These are phyloP conservation scores for Zygosaccharomyces pseudobailii DNA, from an alignment of 1,139 yeast species.

Conservation along the genomic window DNA sequence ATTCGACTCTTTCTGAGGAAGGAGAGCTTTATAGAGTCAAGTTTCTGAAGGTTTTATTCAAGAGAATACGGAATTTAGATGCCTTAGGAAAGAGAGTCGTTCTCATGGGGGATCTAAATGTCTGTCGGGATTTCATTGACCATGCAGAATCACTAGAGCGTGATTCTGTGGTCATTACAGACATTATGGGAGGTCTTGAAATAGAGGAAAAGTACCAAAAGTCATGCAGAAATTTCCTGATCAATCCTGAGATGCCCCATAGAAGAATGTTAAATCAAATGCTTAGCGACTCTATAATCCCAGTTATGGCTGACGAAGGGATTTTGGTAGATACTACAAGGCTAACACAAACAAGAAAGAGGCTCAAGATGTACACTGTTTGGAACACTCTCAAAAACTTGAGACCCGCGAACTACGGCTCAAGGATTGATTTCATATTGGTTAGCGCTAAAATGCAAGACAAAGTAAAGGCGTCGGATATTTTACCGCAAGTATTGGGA, in stretches of 20 bases:
- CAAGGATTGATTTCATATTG: slow-evolving; percentile 77
- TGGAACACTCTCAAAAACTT: slow-evolving; percentile 83
- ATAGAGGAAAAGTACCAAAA: slow-evolving; percentile 43
- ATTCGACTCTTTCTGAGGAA: slow-evolving; percentile 64
- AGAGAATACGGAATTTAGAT: slow-evolving; percentile 53
- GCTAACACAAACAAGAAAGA: slow-evolving; percentile 45
- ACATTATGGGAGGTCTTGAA: slow-evolving; percentile 27
- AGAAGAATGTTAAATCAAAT: slow-evolving; percentile 42
- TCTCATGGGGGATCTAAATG: slow-evolving; percentile 84
- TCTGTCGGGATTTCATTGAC: slow-evolving; percentile 74
- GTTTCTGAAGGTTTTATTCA: slow-evolving; percentile 55
- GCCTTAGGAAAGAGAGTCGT: slow-evolving; percentile 60
- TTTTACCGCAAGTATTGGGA: slow-evolving; percentile 67
- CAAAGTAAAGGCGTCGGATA: slow-evolving; percentile 47
- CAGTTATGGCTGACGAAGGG: slow-evolving; percentile 33
- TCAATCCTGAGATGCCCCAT: slow-evolving; percentile 39
- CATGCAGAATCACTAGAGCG: slow-evolving; percentile 64
- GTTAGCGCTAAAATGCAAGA: slow-evolving; percentile 39
- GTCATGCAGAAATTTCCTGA: slow-evolving; percentile 41
- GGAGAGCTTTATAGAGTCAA: slow-evolving; percentile 58
- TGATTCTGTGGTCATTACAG: slow-evolving; percentile 22
- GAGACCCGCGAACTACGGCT: slow-evolving; percentile 82
- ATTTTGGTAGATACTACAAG: slow-evolving; percentile 65
- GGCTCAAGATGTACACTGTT: slow-evolving; percentile 73
- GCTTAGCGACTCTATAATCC: slow-evolving; percentile 31